Evolutionary conservation across 2,329 filamentous ascomycete genomes (phyloP).

Genomic region (Colletotrichum magnum): DNA sequence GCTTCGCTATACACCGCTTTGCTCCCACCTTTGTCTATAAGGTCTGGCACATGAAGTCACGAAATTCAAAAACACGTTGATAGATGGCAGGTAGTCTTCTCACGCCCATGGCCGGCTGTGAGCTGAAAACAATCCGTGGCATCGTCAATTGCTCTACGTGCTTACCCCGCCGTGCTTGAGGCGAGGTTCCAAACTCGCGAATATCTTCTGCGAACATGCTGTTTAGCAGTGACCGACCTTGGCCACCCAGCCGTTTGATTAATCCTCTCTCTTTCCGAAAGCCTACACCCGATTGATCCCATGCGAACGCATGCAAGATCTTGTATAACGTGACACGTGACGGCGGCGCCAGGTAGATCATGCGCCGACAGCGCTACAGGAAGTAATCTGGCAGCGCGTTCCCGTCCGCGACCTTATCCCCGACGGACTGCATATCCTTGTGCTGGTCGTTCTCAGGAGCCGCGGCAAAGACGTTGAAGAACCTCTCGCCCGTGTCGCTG

Average conservation of each 20-base stretch:
- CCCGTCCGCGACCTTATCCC: conserved; percentile 78
- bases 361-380: conserved; percentile 60
- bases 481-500: conserved; percentile 90
- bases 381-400: conserved; percentile 80
- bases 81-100: conserved; percentile 24
- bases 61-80: conserved; percentile 26
- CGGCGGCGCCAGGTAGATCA: no score
- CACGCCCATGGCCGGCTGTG: not conserved
- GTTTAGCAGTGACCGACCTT: no score
- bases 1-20: conserved; percentile 11
- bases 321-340: no score
- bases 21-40: not conserved
- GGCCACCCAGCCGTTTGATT: no score
- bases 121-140: conserved; percentile 17
- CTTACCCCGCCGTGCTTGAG: no score
- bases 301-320: no score
- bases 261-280: no score
- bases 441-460: conserved; percentile 95
- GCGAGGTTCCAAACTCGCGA: no score
- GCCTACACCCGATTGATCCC: no score
- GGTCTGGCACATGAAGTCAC: conserved; percentile 34
- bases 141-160: no score
- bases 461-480: conserved; percentile 98
- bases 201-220: no score
- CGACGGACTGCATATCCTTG: conserved; percentile 82